phyloP scores from a whole-genome alignment of 176 grass and related monocot species.

The Tillandsia leiboldiana region DNA sequence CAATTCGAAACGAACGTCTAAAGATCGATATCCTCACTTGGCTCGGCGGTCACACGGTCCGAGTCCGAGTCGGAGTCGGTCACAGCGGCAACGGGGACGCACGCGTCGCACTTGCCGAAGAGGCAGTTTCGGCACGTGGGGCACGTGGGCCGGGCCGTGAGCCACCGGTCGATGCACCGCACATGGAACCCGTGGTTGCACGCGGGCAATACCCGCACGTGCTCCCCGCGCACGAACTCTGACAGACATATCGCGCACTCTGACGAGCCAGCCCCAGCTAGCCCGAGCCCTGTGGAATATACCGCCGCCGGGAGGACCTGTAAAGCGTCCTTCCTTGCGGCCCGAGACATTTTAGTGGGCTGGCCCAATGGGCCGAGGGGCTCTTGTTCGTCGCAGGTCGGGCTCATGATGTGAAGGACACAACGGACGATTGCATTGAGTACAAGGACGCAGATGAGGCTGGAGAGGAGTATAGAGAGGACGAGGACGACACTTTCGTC shows the following conservation, averaged over 20 bases:
- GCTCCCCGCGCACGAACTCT: slow-evolving; percentile 67
- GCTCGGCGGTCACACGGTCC: too few relatives aligned
- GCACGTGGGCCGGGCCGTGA: slow-evolving; percentile 54
- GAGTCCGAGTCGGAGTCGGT: too few relatives aligned
- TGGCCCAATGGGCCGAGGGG: background rate
- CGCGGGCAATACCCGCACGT: slow-evolving; percentile 53
- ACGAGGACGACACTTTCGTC: slow-evolving; percentile 53
- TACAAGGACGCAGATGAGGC: slow-evolving; percentile 36
- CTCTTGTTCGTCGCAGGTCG: slow-evolving; percentile 32
- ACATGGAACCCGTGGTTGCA: slow-evolving; percentile 91
- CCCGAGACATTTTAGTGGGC: background rate
- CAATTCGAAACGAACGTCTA: too few relatives aligned
- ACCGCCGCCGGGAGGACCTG: slow-evolving; percentile 20
- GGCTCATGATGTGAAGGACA: slow-evolving; percentile 34
- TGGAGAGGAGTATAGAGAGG: slow-evolving; percentile 52
- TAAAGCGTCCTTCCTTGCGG: slow-evolving; percentile 16
- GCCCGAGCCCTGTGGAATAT: slow-evolving; percentile 32
- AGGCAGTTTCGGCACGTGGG: slow-evolving; percentile 77
- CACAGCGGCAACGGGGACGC: too few relatives aligned
- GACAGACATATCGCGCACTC: slow-evolving; percentile 93
- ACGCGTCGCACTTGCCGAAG: slow-evolving; percentile 11
- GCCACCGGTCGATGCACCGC: slow-evolving; percentile 76
- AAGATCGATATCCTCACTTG: too few relatives aligned
- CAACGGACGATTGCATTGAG: slow-evolving; percentile 40
- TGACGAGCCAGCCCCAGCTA: slow-evolving; percentile 32